Base-by-base conservation (phyloP, 2,329 filamentous ascomycete genomes). In the Talaromyces sp. region DNA sequence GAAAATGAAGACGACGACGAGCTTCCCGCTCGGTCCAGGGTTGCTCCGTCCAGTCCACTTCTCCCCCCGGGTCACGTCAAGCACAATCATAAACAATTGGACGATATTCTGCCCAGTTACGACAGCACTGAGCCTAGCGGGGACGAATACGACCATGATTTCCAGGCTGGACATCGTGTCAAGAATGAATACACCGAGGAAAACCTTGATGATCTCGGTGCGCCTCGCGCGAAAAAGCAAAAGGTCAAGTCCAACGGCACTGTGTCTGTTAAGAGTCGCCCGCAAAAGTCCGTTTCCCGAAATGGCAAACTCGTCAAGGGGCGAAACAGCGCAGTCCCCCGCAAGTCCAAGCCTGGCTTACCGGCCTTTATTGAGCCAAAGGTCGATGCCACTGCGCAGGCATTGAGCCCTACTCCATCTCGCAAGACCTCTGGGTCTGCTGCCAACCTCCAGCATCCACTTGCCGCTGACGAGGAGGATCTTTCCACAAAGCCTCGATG, bases 401-500 rank as follows among this genome's bases (percentile, higher is more conserved):
- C 70, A 57, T 64, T 72, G 33, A 77, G 72, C 61, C 71, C 75
- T 30, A 83, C 81, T 30, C 82, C 83, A 10, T 77, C 81, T 5
- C 89, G 63, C 78, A 85, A 65, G 87, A 68, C 72, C 10, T 75
- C 75, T 2, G 71, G 70, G 10, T 92, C 91, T 15, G 80, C 81
- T 11, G 75, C 87, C 70, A 87, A 84, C 70, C 86, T 86, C 71
- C 84, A 86, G 68, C 80, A 85, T 65, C 84, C 83, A 65, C 77
- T 85, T 47, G 84, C 82, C 55, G 81, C 82, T 33, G 91, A 92
- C 67, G 91, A 96, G 66, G 93, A 97, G 66, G 93, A 97, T 61
- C 80, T 98, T 22, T 97, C 93, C 0, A 93, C 90, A 67, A 97
- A 98, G 79, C 95, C 95, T 61, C 92, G 95, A 65, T 99, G 95